These are phyloP conservation scores for Pouteria glomerata DNA, from an alignment of 148 eudicot species.

Conservation along the genomic window DNA sequence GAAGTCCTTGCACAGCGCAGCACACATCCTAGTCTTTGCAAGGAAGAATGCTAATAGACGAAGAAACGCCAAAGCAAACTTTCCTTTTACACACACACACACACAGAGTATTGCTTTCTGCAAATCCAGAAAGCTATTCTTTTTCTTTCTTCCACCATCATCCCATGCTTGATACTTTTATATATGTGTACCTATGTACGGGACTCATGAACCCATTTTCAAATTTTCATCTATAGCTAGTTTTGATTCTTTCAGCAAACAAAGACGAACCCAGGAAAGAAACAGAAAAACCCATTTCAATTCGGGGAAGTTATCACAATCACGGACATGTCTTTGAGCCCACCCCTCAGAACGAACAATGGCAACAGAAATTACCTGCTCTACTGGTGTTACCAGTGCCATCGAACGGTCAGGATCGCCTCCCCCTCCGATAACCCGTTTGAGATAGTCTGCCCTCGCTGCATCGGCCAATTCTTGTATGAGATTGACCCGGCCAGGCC, in stretches of 20 bases:
- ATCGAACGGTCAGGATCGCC: constrained; percentile 47
- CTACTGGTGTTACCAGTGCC: constrained; percentile 89
- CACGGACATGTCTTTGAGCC: constrained; percentile 37
- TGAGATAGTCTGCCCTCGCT: constrained; percentile 56
- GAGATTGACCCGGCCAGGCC: constrained; percentile 50
- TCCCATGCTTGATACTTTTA: neutral
- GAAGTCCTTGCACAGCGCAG: constrained; percentile 16
- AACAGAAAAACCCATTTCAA: neutral
- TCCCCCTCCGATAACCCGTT: constrained; percentile 39
- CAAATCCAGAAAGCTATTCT: constrained; percentile 16
- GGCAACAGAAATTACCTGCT: constrained; percentile 32
- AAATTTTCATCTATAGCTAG: no score
- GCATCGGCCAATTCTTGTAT: constrained; percentile 59
- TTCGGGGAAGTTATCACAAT: neutral
- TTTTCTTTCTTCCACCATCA: neutral
- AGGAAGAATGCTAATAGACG: constrained; percentile 10
- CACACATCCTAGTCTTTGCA: constrained; percentile 28
- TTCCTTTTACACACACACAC: neutral
- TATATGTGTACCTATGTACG: neutral
- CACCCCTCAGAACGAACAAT: constrained; percentile 16
- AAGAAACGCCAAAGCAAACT: constrained; percentile 5
- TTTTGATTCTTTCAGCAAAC: no score
- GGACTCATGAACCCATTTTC: neutral
- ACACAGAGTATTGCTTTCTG: constrained; percentile 32
- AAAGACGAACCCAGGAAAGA: no score